A percentile compares a stretch with the other conserved stretches of the same genome.
These are phyloP conservation scores for Pestalotiopsis sp. DNA, from an alignment of 2,329 filamentous ascomycete genomes.

Conservation along the genomic window DNA sequence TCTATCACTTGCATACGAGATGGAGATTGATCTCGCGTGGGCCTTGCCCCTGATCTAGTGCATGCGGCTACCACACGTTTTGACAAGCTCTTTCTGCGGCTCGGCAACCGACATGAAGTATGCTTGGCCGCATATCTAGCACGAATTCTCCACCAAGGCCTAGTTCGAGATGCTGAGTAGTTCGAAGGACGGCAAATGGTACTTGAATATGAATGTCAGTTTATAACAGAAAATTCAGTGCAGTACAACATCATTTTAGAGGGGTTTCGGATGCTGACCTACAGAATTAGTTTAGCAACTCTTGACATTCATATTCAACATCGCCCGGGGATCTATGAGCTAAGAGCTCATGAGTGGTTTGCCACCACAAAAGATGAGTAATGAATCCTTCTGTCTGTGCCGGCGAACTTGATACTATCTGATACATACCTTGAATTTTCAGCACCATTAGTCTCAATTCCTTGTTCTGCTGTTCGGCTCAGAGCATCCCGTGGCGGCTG, in stretches of 20 bases:
- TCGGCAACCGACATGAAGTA: neutral
- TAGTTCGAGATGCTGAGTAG: neutral
- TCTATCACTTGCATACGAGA: neutral
- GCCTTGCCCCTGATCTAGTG: neutral
- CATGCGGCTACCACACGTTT: neutral
- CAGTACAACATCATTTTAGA: no score
- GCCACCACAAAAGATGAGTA: neutral
- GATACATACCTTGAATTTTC: neutral
- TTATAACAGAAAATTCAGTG: no score
- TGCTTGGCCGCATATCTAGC: neutral
- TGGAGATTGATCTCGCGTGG: constrained; percentile 14
- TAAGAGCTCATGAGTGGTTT: neutral
- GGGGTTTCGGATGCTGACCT: no score
- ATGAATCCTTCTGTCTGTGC: neutral
- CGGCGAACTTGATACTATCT: neutral
- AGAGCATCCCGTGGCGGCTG: neutral
- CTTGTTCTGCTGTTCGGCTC: neutral
- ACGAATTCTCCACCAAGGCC: neutral
- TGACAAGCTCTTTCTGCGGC: neutral
- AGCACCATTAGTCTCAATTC: neutral
- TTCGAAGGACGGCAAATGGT: neutral
- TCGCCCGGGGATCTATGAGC: neutral
- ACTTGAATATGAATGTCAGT: neutral
- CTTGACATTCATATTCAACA: neutral
- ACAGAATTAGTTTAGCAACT: no score